phyloP scores from a whole-genome alignment of 805 yeast species.

The Metschnikowia koreensis region DNA sequence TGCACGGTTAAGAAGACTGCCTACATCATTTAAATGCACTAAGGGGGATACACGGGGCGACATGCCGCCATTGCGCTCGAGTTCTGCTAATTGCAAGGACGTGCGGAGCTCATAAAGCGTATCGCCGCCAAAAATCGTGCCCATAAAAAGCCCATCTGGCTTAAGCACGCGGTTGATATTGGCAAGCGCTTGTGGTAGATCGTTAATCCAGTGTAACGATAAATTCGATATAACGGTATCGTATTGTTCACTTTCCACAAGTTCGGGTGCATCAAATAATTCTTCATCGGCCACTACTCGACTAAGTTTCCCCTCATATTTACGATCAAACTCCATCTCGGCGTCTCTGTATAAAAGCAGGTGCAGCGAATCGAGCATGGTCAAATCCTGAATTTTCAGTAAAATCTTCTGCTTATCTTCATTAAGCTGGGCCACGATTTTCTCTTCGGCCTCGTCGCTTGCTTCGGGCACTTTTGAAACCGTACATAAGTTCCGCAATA shows the following conservation, averaged over 20 bases:
- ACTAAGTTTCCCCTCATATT: conserved; percentile 43
- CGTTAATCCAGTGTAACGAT: conserved; percentile 83
- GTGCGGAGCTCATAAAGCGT: conserved; percentile 82
- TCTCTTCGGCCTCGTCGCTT: conserved; percentile 33
- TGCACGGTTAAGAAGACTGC: conserved; percentile 67
- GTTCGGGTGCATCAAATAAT: conserved; percentile 41
- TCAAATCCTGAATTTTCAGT: conserved; percentile 50
- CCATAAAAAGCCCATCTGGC: conserved; percentile 83
- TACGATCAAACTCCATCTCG: conserved; percentile 37
- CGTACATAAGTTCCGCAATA: conserved; percentile 42
- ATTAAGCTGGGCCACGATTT: conserved; percentile 41
- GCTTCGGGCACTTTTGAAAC: conserved; percentile 22
- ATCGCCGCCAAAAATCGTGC: conserved; percentile 80
- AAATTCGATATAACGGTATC: conserved; percentile 75
- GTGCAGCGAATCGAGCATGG: conserved; percentile 65
- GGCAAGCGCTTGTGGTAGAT: conserved; percentile 63
- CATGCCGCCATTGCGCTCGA: conserved; percentile 75
- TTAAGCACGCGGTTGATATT: conserved; percentile 57
- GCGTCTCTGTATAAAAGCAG: conserved; percentile 54
- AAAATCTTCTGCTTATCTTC: conserved; percentile 55
- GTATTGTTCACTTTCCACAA: conserved; percentile 41
- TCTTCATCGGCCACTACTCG: conserved; percentile 72
- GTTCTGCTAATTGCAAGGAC: conserved; percentile 75
- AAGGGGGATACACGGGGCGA: conserved; percentile 81
- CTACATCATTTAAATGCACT: conserved; percentile 75